A percentile compares a stretch with the other conserved stretches of the same genome.
Evolutionary conservation across 305 asterid species (phyloP).

Genomic region (Fraxinus ornus): DNA sequence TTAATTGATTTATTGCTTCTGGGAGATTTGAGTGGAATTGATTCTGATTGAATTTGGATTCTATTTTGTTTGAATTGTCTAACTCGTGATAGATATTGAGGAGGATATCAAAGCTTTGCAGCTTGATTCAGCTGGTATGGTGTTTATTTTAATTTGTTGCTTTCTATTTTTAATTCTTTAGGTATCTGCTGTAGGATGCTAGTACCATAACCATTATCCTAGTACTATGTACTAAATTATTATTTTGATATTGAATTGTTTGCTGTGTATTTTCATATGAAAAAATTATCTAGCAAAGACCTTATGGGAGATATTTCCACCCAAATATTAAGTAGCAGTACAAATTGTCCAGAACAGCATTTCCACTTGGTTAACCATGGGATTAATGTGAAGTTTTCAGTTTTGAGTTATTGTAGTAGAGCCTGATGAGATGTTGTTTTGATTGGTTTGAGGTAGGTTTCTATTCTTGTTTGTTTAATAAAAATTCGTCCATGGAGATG

Average conservation of each 20-base stretch:
- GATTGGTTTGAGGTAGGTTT: neutral
- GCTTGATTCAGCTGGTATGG: constrained; percentile 82
- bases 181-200: neutral
- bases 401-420: neutral
- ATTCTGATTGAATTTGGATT: neutral
- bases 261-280: neutral
- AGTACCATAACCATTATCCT: neutral
- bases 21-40: neutral
- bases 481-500: neutral
- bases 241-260: neutral
- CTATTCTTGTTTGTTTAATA: neutral
- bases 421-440: neutral
- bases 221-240: neutral
- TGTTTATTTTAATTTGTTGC: neutral
- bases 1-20: neutral
- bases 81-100: constrained; percentile 51
- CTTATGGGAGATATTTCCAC: neutral
- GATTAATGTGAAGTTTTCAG: neutral
- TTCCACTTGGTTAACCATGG: neutral
- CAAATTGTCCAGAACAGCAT: neutral
- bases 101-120: constrained; percentile 91
- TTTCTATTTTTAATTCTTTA: neutral
- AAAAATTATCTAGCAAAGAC: neutral
- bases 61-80: constrained; percentile 6
- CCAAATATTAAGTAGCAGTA: neutral